Percentiles rank a stretch among this genome's conserved stretches.
Conservation (phyloP, 1,139 yeast species). For the Magnusiomyces sp. region DNA sequence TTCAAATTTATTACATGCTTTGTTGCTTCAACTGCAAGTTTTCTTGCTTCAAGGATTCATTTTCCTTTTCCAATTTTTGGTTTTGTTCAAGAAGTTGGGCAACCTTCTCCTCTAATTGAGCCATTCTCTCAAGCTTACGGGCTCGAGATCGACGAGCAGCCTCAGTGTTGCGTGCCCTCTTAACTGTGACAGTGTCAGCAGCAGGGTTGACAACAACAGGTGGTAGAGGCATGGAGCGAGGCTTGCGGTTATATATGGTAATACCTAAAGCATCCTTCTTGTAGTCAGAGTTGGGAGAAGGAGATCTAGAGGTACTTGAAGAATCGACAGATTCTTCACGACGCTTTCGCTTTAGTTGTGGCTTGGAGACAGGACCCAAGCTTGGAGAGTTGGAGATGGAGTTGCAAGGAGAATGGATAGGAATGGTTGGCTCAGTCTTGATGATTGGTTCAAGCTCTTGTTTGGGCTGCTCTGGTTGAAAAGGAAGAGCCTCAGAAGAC, state of each 20-base stretch:
- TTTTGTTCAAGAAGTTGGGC: conserved; percentile 53
- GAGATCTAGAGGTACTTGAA: no score
- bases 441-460: neutral
- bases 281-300: conserved; percentile 17
- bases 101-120: conserved; percentile 70
- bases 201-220: conserved; percentile 52
- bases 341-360: conserved; percentile 10
- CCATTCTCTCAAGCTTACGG: conserved; percentile 83
- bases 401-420: neutral
- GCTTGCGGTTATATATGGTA: conserved; percentile 34
- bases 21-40: neutral
- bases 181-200: conserved; percentile 59
- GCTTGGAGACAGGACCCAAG: neutral
- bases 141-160: conserved; percentile 96
- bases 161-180: conserved; percentile 92
- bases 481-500: neutral
- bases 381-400: neutral
- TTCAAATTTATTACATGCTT: neutral
- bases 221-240: conserved; percentile 40
- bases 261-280: conserved; percentile 34
- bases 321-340: neutral
- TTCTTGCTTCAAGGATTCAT: conserved; percentile 26
- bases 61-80: conserved; percentile 46
- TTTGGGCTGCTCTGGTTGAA: neutral
- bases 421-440: no score